Base-by-base conservation (phyloP, 805 yeast genomes). In the Candida maesae region DNA sequence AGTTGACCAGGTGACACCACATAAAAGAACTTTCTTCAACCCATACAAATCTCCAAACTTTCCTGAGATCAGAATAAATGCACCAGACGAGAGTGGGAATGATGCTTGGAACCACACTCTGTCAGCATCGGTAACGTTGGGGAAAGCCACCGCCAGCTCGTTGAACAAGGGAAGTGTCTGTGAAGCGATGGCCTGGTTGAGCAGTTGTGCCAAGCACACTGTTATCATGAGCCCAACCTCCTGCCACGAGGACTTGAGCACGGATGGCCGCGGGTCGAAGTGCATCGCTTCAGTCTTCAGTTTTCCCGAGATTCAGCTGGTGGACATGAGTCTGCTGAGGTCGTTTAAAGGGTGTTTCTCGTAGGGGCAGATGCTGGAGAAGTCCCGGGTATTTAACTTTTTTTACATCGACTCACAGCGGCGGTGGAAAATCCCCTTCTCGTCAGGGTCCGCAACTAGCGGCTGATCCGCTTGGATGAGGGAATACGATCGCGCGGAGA, bases 41-140 rank as follows among this genome's bases (percentile, higher is more conserved):
- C 93, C 93, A 50, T 75, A 77, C 11, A 83, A 64, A 52, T 84
- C 95, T 25, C 95, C 93, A 33, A 82, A 54, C 36, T 80, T 69
- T 8, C 93, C 93, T 27, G 83, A 73, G 5, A 79, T 65, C 27
- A 84, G 59, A 38, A 84, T 83, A 46, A 84, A 78, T 0, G 91
- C 81, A 10, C 91, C 91, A 5, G 82, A 76, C 0, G 87, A 76
- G 41, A 84, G 61, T 0, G 88, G 79, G 55, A 76, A 82, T 0
- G 86, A 74, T 2, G 89, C 88, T 68, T 79, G 71, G 55, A 78
- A 76, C 93, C 95, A 81, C 5, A 49, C 67, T 41, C 71, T 67
- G 35, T 66, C 64, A 5, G 49, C 45, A 9, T 42, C 36, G 0
- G 57, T 47, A 1, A 67, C 53, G n/a, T 60, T 50, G 3, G 40